Percentiles rank a stretch among this genome's conserved stretches.
Conservation (phyloP, 176 grass and related monocot genomes). For the Carex cristatella region DNA sequence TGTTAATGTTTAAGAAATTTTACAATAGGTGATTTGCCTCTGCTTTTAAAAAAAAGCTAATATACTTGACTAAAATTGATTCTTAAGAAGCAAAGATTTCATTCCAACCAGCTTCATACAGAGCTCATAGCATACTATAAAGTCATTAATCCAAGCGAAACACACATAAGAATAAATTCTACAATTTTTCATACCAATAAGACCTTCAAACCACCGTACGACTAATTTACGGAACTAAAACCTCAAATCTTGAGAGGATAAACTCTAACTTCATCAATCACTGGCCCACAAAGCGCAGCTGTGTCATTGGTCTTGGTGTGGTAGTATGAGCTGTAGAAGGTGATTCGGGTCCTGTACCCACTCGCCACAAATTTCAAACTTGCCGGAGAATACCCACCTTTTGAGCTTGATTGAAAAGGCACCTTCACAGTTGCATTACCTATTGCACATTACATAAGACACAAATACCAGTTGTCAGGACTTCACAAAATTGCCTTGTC, state of each 20-base stretch:
- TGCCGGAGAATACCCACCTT: slow-evolving; percentile 37
- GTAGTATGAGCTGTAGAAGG: slow-evolving; percentile 97
- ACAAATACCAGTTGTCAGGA: not conserved
- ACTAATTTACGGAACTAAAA: not conserved
- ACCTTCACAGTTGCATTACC: slow-evolving; percentile 71
- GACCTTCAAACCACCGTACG: not conserved
- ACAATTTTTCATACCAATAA: not conserved
- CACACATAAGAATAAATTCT: not conserved
- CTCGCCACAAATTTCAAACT: slow-evolving; percentile 54
- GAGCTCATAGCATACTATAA: not conserved
- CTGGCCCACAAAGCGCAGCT: slow-evolving; percentile 78
- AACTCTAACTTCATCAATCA: slow-evolving; percentile 77
- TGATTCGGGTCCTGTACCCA: slow-evolving; percentile 49
- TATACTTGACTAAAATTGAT: not conserved
- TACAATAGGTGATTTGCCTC: not conserved
- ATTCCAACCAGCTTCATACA: slow-evolving; percentile 16
- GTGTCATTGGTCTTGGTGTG: slow-evolving; percentile 63
- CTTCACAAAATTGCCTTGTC: not conserved
- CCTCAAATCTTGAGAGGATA: slow-evolving; percentile 47
- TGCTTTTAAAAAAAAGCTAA: no score
- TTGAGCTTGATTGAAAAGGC: slow-evolving; percentile 53
- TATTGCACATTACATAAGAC: slow-evolving; percentile 11
- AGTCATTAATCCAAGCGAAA: not conserved
- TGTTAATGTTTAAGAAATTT: no score
- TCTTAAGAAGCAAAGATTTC: not conserved